Evolutionary conservation across 2,329 filamentous ascomycete species (phyloP).

Genomic region (Aspergillus terreus): DNA sequence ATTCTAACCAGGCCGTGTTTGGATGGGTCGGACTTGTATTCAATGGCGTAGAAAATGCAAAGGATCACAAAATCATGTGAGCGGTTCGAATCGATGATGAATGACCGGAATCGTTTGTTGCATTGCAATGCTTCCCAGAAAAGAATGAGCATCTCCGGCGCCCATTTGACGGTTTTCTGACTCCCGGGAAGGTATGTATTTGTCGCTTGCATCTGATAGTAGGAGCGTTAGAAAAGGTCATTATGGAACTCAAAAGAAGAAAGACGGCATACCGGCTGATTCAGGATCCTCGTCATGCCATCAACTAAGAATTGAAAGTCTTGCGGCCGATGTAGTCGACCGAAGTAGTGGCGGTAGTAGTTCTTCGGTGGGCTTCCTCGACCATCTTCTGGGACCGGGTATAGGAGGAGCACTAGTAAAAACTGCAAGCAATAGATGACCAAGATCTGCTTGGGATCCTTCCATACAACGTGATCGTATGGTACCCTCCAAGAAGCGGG

Average conservation of each 20-base stretch:
- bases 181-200: constrained; percentile 83
- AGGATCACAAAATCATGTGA: constrained; percentile 91
- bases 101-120: constrained; percentile 94
- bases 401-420: constrained; percentile 78
- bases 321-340: constrained; percentile 83
- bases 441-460: constrained; percentile 82
- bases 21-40: constrained; percentile 78
- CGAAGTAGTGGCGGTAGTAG: constrained; percentile 87
- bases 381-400: constrained; percentile 77
- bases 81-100: constrained; percentile 92
- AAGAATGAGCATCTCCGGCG: constrained; percentile 91
- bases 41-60: constrained; percentile 86
- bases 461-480: constrained; percentile 88
- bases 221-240: constrained; percentile 10
- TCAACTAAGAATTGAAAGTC: constrained; percentile 98
- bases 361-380: constrained; percentile 71
- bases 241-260: not conserved
- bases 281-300: constrained; percentile 86
- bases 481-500: constrained; percentile 90
- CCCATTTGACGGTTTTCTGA: constrained; percentile 76
- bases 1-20: constrained; percentile 92
- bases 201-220: constrained; percentile 68
- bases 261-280: constrained; percentile 62
- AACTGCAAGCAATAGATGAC: constrained; percentile 91
- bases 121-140: constrained; percentile 98